Evolutionary conservation across 225 moss, liverwort and hornwort genomes (phyloP).

Genomic region (Pseudoscleropodium purum): DNA sequence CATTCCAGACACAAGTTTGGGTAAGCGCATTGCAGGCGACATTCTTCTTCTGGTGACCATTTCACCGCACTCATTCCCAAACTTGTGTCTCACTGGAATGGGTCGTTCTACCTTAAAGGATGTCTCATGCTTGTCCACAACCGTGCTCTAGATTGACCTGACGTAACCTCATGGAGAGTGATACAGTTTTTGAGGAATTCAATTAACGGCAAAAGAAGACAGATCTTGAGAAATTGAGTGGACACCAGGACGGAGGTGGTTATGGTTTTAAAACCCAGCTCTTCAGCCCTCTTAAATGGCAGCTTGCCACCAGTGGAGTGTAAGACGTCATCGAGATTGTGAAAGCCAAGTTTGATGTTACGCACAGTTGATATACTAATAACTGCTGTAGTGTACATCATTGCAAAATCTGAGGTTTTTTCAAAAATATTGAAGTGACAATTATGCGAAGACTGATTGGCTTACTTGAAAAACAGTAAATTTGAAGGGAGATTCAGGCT

Average conservation of each 20-base stretch:
- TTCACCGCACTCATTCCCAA: background rate
- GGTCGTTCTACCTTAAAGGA: background rate
- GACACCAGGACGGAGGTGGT: background rate
- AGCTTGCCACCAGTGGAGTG: background rate
- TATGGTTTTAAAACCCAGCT: background rate
- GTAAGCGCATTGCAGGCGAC: background rate
- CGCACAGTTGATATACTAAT: background rate
- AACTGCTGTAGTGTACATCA: background rate
- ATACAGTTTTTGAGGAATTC: background rate
- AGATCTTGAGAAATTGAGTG: background rate
- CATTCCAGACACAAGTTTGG: background rate
- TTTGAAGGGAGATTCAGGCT: conserved; percentile 57
- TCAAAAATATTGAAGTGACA: background rate
- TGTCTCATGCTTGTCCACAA: background rate
- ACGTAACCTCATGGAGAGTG: background rate
- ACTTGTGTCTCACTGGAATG: background rate
- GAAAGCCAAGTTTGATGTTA: background rate
- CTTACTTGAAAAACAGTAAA: conserved; percentile 74
- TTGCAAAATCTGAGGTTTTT: background rate
- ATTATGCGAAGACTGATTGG: background rate
- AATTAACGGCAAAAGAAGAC: too few species aligned
- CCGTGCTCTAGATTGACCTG: background rate
- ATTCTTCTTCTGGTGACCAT: background rate
- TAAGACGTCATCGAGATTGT: background rate
- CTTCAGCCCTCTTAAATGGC: background rate